Base-by-base conservation (phyloP, 192 early-diverging fungal genomes). In the Helicostylum pulchrum region DNA sequence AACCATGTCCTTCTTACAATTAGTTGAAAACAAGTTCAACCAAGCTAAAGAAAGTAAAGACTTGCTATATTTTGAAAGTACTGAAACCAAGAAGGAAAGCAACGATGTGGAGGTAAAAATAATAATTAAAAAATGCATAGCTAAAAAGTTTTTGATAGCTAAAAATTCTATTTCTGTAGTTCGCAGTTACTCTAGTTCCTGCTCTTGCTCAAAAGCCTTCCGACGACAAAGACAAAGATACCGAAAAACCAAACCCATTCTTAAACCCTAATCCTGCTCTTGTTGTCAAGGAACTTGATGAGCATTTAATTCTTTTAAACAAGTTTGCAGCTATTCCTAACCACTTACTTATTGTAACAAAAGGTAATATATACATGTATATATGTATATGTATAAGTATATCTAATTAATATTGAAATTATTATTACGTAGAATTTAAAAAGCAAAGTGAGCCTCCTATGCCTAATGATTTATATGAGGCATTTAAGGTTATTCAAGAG, bases 251-350 rank as follows among this genome's bases (percentile, higher is more conserved):
- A 20, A 64, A 83, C 53, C 85, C 85, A 1, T 86, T 86, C 54
- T 20, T 77, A 53, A 75, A 75, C 15, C 80, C 80, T 26, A 49
- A 42, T 44, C 81, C 83, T 9, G 68, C 68, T 1, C 67, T 86
- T 19, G 77, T 73, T 49, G 76, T 86, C 0, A 43, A 71, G 10
- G 77, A 84, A 51, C 57, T 54, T 3, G 56, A 73, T 32, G 68
- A 75, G 0, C 63, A 78, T 36, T 67, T 77, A 58, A 52, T 84
- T 30, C 34, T 86, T 7, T 65, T 86, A 19, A 86, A 86, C 70
- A 86, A 86, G 59, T 86, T 76, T 67, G 74, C 77, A 32, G 66
- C 84, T 39, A 72, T 84, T 32, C 79, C 83, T 4, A 49, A 74
- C 2, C 85, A 86, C 63, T 56, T 83, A 15, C 60, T 86, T 3